Evolutionary conservation across 208 protist species (phyloP).

Genomic region (Leptomonas pyrrhocoris): DNA sequence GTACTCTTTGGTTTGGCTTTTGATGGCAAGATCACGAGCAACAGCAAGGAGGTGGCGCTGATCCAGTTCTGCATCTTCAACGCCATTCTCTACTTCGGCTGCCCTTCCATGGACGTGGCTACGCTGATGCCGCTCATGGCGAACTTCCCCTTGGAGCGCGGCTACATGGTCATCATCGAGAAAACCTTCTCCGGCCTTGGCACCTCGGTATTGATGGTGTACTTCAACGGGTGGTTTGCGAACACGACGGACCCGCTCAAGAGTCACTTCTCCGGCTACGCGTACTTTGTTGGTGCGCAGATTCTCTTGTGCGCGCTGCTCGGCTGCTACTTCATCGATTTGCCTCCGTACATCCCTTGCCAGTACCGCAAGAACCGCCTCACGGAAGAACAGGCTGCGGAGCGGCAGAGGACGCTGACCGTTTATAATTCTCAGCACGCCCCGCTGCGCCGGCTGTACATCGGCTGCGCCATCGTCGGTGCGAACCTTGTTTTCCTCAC

Average conservation of each 20-base stretch:
- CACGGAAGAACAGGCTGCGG: conserved; percentile 41
- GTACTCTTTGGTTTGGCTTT: conserved; percentile 74
- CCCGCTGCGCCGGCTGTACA: conserved; percentile 49
- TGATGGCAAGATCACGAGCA: conserved; percentile 45
- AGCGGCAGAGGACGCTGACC: conserved; percentile 45
- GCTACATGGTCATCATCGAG: conserved; percentile 78
- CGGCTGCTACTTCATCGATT: conserved; percentile 50
- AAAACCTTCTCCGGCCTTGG: conserved; percentile 85
- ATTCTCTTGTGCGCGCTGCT: conserved; percentile 43
- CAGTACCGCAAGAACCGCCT: conserved; percentile 46
- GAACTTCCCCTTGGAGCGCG: conserved; percentile 78
- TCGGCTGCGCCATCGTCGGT: conserved; percentile 50
- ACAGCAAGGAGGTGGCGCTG: conserved; percentile 40
- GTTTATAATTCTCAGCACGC: conserved; percentile 61
- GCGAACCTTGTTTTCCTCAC: conserved; percentile 56
- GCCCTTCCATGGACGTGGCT: conserved; percentile 59
- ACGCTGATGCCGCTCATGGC: conserved; percentile 83
- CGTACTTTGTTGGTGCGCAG: conserved; percentile 60
- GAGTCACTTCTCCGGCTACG: conserved; percentile 65
- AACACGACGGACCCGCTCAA: conserved; percentile 21
- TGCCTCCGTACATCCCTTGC: conserved; percentile 64
- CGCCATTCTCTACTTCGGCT: conserved; percentile 67
- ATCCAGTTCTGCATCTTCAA: conserved; percentile 71
- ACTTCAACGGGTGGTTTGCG: conserved; percentile 82
- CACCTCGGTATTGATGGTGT: conserved; percentile 75